phyloP scores from a whole-genome alignment of 1,284 basidiomycete species.

The Chondrostereum purpureum region DNA sequence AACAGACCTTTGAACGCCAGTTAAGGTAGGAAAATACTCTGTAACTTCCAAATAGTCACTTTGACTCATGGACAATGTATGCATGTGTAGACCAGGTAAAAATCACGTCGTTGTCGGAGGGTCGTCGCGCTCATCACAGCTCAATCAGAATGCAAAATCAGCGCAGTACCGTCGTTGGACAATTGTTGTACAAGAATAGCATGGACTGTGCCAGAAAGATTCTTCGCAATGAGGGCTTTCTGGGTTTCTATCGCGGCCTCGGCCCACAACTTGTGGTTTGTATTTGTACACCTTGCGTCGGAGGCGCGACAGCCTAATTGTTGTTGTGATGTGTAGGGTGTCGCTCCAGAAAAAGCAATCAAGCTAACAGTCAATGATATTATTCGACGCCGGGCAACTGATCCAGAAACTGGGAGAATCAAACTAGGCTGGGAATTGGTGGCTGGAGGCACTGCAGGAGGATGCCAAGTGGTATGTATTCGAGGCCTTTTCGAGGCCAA shows the following conservation, averaged over 20 bases:
- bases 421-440: slow-evolving; percentile 81
- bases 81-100: slow-evolving; percentile 57
- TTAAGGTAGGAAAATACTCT: slow-evolving; percentile 50
- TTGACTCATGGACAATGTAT: slow-evolving; percentile 4
- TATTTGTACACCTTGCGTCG: slow-evolving; percentile 9
- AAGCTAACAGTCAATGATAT: slow-evolving; percentile 96
- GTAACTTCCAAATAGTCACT: slow-evolving; percentile 9
- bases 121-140: slow-evolving; percentile 9
- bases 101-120: slow-evolving; percentile 4
- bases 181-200: slow-evolving; percentile 92
- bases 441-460: slow-evolving; percentile 92
- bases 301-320: slow-evolving; percentile 5
- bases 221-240: slow-evolving; percentile 87
- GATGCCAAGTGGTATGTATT: slow-evolving; percentile 88
- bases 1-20: no score
- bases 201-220: slow-evolving; percentile 93
- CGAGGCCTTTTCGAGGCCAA: background rate
- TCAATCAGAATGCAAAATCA: slow-evolving; percentile 96
- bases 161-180: slow-evolving; percentile 88
- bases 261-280: slow-evolving; percentile 89
- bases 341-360: slow-evolving; percentile 97
- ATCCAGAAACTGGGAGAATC: slow-evolving; percentile 94
- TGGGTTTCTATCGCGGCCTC: slow-evolving; percentile 95
- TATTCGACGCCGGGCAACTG: slow-evolving; percentile 77
- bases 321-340: slow-evolving; percentile 73